These are phyloP conservation scores for Ceratobasidium sp. DNA, from an alignment of 1,284 basidiomycete genomes.

Conservation along the genomic window DNA sequence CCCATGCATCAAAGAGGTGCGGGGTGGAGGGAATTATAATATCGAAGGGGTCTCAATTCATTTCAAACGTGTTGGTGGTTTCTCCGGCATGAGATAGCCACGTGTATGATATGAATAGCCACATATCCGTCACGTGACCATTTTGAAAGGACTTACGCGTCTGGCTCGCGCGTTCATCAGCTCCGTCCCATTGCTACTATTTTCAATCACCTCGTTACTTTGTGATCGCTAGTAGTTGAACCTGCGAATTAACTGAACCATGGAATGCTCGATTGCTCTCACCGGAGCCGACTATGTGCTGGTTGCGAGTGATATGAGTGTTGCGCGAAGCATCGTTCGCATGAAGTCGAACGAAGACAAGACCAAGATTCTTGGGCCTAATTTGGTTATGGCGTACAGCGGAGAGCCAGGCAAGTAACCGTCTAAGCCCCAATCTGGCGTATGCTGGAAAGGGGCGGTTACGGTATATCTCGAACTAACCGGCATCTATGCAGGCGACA, in stretches of 20 bases:
- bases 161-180: constrained; percentile 37
- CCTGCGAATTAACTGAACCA: constrained; percentile 52
- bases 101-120: too few relatives aligned
- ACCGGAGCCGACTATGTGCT: constrained; percentile 92
- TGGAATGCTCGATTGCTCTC: constrained; percentile 82
- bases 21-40: too few relatives aligned
- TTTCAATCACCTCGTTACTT: too few relatives aligned
- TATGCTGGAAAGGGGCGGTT: constrained; percentile 9
- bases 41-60: too few relatives aligned
- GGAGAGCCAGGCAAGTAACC: constrained; percentile 85
- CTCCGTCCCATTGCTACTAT: constrained; percentile 14
- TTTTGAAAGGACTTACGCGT: constrained; percentile 32
- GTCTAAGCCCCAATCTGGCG: constrained; percentile 7
- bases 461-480: not conserved
- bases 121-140: constrained; percentile 14
- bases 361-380: constrained; percentile 90
- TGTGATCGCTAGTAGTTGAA: too few relatives aligned
- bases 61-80: too few relatives aligned
- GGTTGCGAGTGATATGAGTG: constrained; percentile 90
- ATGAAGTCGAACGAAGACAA: constrained; percentile 99
- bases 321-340: constrained; percentile 92
- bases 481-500: constrained; percentile 74
- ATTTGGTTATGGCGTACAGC: constrained; percentile 94
- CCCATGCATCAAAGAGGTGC: too few relatives aligned
- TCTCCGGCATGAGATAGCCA: too few relatives aligned